Conservation (phyloP, 2,329 filamentous ascomycete genomes). For the Diaporthe longicolla region DNA sequence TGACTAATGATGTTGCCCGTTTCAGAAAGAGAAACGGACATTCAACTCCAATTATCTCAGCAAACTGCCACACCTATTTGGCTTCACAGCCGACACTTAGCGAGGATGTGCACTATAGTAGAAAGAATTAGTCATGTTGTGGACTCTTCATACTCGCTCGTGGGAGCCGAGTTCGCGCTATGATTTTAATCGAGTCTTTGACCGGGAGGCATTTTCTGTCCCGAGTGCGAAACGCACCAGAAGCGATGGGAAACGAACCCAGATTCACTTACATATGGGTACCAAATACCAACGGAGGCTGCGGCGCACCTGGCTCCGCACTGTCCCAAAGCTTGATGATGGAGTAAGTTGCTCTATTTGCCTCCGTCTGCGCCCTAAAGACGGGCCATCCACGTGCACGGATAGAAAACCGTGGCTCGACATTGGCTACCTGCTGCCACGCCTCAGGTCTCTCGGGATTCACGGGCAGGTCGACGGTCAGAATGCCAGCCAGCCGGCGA, state of each 20-base stretch:
- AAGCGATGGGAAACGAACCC: conserved; percentile 5
- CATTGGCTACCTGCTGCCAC: conserved; percentile 15
- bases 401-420: conserved; percentile 16
- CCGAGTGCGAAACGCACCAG: not conserved
- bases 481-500: not conserved
- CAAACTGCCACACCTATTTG: not conserved
- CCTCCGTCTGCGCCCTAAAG: not conserved
- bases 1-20: conserved; percentile 2
- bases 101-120: conserved; percentile 14
- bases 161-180: not conserved
- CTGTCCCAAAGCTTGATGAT: conserved; percentile 25
- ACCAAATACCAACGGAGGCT: conserved; percentile 15
- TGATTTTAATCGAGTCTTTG: not conserved
- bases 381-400: conserved; percentile 22
- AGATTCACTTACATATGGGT: conserved; percentile 18
- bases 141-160: conserved; percentile 3
- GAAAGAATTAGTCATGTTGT: conserved; percentile 14
- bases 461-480: conserved; percentile 19
- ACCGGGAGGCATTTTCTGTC: not conserved
- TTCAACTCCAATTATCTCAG: not conserved
- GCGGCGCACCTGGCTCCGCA: conserved; percentile 15
- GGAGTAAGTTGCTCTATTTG: not conserved
- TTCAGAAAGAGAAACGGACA: conserved; percentile 10
- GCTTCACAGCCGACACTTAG: not conserved
- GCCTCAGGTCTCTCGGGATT: conserved; percentile 16